These are phyloP conservation scores for Apiospora kogelbergensis DNA, from an alignment of 2,329 filamentous ascomycete species.

Conservation along the genomic window DNA sequence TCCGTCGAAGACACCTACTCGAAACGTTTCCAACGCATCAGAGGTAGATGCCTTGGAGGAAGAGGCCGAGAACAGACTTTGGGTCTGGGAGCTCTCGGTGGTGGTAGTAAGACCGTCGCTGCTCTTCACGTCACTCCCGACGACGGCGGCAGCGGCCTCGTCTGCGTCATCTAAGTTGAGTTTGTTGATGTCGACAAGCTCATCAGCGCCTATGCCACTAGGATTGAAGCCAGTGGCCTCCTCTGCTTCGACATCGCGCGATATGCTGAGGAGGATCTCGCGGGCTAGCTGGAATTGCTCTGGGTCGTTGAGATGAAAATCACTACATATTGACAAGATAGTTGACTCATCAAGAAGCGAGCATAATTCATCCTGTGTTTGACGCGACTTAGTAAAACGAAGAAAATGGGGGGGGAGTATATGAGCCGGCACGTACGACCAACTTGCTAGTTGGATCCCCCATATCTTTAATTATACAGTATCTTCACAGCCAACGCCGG, in stretches of 20 bases:
- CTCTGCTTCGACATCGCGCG: slow-evolving; percentile 61
- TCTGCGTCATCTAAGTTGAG: slow-evolving; percentile 15
- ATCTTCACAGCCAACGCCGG: neutral
- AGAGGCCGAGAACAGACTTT: slow-evolving; percentile 21
- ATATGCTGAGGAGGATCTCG: slow-evolving; percentile 63
- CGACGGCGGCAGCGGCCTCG: slow-evolving; percentile 13
- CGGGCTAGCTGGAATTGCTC: slow-evolving; percentile 54
- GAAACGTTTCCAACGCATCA: slow-evolving; percentile 25
- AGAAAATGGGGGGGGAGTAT: neutral
- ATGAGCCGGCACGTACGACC: neutral
- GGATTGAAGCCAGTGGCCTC: slow-evolving; percentile 78
- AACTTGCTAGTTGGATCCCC: slow-evolving; percentile 1
- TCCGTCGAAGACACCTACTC: slow-evolving; percentile 32
- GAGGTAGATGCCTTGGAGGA: slow-evolving; percentile 22
- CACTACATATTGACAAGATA: slow-evolving; percentile 71
- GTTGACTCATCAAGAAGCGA: slow-evolving; percentile 75
- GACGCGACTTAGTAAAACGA: neutral
- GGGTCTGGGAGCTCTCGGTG: slow-evolving; percentile 25
- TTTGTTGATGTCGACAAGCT: slow-evolving; percentile 20
- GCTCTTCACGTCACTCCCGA: slow-evolving; percentile 27
- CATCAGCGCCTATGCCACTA: slow-evolving; percentile 62
- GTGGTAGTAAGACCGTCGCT: slow-evolving; percentile 25
- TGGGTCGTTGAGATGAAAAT: slow-evolving; percentile 64
- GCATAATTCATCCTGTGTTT: slow-evolving; percentile 66
- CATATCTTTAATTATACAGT: neutral